Evolutionary conservation across 73 alveolate genomes (phyloP).

Genomic region (Paramecium bursaria): DNA sequence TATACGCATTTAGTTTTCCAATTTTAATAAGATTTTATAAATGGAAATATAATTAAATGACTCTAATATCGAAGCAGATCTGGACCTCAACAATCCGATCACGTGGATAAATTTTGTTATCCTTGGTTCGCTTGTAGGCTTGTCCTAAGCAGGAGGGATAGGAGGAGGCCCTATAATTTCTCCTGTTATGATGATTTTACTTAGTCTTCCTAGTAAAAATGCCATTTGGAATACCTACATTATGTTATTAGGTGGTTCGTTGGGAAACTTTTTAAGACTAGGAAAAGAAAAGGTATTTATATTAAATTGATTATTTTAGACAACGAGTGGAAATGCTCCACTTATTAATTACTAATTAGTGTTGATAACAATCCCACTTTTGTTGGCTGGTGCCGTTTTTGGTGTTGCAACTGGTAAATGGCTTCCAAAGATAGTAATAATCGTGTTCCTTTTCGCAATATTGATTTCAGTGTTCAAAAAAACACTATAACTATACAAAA

Average conservation of each 20-base stretch:
- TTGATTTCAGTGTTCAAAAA: conserved; percentile 19
- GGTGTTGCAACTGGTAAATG: conserved; percentile 64
- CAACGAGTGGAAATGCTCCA: conserved; percentile 52
- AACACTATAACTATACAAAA: neutral
- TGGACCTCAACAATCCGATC: no score
- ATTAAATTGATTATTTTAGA: neutral
- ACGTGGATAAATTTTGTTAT: conserved; percentile 29
- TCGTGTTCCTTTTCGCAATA: conserved; percentile 35
- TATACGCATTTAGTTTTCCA: neutral
- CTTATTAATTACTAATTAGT: conserved; percentile 40
- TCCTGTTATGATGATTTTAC: conserved; percentile 54
- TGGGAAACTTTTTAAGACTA: conserved; percentile 36
- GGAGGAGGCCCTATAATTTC: conserved; percentile 61
- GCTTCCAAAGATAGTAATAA: conserved; percentile 30
- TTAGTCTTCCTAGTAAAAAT: conserved; percentile 47
- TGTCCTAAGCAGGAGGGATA: conserved; percentile 60
- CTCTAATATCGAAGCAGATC: no score
- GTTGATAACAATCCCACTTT: conserved; percentile 3
- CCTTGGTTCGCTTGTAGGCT: conserved; percentile 28
- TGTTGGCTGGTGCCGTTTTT: conserved; percentile 42
- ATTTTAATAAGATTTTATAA: neutral
- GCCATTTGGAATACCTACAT: conserved; percentile 57
- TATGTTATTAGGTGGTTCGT: conserved; percentile 51
- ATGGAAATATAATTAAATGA: no score
- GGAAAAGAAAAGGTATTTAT: conserved; percentile 49